Base-by-base conservation (phyloP, 768 basidiomycete species). In the Tylopilus sp. region DNA sequence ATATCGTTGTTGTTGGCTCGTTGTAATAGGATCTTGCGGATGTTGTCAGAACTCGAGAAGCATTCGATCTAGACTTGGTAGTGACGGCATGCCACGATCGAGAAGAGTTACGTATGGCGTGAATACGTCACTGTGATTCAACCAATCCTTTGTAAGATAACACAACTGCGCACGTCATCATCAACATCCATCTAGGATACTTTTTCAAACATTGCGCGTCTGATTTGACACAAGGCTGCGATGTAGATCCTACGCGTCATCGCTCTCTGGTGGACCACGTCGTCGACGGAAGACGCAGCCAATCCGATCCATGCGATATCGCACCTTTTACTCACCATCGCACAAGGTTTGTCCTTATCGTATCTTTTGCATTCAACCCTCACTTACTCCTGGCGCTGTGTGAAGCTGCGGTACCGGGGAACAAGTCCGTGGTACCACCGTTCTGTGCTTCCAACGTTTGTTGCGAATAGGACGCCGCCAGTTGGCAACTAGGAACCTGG, bases 261-360 rank as follows among this genome's bases (percentile, higher is more conserved):
- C 10, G 36, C 10, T 18, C 33, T 35, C n/a, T n/a, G 17, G n/a
- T 36, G n/a, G n/a, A 36, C 36, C 8, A 36, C 36, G 12, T 36
- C 35, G 35, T 36, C 36, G 36, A 36, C 6, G n/a, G 36, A n/a
- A 18, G n/a, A 36, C n/a, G n/a, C 36, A 36, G 36, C 36, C 36
- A 36, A 36, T 36, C 36, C 36, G 18, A 10, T 36, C 6, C 36
- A 36, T 18, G 60, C 57, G 62, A 50, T 67, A 59, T 58, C 56
- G 55, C 63, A 69, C 60, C 55, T 61, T 54, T 61, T 57, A 60
- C 57, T 53, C 48, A n/a, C 23, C 48, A 51, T 57, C 52, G 49
- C 53, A 55, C 52, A 44, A 48, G 50, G 53, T 50, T 49, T 52
- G 36, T 49, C 56, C 44, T 50, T 59, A 61, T 57, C 62, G 57